A percentile compares a stretch with the other conserved stretches of the same genome.
phyloP scores from a whole-genome alignment of 2,329 filamentous ascomycete genomes.

The Aspergillus eucalypticola region DNA sequence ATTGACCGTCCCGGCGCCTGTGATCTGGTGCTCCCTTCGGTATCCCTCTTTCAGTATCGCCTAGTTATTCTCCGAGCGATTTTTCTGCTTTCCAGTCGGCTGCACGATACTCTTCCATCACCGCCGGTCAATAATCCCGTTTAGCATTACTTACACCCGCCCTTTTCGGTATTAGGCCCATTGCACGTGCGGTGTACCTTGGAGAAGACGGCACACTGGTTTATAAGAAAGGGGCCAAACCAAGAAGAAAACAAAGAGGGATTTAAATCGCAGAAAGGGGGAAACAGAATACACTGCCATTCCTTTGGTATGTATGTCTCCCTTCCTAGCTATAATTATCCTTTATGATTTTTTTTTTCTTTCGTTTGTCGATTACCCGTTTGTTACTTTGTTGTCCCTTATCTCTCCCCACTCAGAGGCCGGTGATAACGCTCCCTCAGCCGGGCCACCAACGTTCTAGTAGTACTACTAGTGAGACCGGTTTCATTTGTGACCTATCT shows the following conservation, averaged over 20 bases:
- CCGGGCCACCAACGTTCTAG: conserved; percentile 6
- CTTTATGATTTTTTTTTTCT: not conserved
- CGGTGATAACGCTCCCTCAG: conserved; percentile 22
- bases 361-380: not conserved
- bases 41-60: conserved; percentile 11
- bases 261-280: not conserved
- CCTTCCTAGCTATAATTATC: not conserved
- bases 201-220: not conserved
- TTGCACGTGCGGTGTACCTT: conserved; percentile 12
- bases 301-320: conserved; percentile 11
- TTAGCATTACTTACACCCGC: conserved; percentile 4
- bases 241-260: not conserved
- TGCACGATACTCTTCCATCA: conserved; percentile 11
- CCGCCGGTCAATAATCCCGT: conserved; percentile 21
- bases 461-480: conserved; percentile 9
- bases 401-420: conserved; percentile 29
- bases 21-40: not conserved
- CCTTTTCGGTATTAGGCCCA: conserved; percentile 7
- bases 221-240: conserved; percentile 4
- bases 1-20: not conserved
- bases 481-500: conserved; percentile 25
- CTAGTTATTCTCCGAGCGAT: conserved; percentile 18
- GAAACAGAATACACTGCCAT: not conserved
- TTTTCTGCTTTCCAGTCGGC: conserved; percentile 12
- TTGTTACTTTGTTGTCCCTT: conserved; percentile 19